phyloP scores from a whole-genome alignment of 2,329 filamentous ascomycete species.

The Ustulina deusta region DNA sequence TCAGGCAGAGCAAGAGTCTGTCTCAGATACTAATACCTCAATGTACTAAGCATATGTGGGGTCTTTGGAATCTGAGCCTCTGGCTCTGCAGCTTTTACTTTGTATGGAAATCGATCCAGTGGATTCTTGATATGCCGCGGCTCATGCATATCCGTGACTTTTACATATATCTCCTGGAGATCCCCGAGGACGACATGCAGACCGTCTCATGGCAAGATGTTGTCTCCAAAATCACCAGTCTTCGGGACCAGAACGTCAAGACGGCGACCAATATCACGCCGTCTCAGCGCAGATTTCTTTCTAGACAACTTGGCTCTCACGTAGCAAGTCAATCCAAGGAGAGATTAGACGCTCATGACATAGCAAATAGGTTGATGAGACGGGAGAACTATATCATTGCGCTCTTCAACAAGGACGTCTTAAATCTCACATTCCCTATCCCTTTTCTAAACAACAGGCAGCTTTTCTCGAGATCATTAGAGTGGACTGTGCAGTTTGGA shows the following conservation, averaged over 20 bases:
- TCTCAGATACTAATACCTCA: constrained; percentile 72
- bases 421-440: constrained; percentile 86
- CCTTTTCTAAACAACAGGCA: constrained; percentile 84
- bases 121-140: constrained; percentile 77
- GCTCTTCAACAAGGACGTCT: constrained; percentile 94
- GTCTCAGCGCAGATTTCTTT: constrained; percentile 62
- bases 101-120: constrained; percentile 81
- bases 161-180: constrained; percentile 83
- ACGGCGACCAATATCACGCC: constrained; percentile 71
- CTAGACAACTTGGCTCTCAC: constrained; percentile 67
- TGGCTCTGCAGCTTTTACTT: constrained; percentile 91
- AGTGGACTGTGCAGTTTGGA: constrained; percentile 92
- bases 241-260: constrained; percentile 87
- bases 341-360: constrained; percentile 94
- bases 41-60: constrained; percentile 81
- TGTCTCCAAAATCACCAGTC: constrained; percentile 83
- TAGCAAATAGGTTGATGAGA: constrained; percentile 96
- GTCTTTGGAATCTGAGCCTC: constrained; percentile 79
- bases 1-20: constrained; percentile 73
- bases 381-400: constrained; percentile 98
- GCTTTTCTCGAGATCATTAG: constrained; percentile 87
- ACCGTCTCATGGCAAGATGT: constrained; percentile 95
- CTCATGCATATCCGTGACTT: constrained; percentile 86
- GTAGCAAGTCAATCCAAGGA: constrained; percentile 91
- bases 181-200: constrained; percentile 87